phyloP scores from a whole-genome alignment of 1,139 yeast species.

The Diutina catenulata region DNA sequence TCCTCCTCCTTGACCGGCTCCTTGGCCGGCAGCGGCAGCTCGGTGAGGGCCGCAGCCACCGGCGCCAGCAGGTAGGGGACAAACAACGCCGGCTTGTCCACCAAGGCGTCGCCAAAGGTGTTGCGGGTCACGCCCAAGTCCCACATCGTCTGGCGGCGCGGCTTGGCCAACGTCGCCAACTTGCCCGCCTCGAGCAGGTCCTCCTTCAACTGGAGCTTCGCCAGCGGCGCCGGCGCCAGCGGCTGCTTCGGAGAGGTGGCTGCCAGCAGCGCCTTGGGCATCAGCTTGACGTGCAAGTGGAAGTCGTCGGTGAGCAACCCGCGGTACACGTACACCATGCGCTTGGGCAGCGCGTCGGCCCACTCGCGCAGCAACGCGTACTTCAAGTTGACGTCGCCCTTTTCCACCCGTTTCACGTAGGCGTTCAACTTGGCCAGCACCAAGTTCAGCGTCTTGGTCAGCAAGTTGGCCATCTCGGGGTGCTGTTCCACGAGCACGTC shows the following conservation, averaged over 20 bases:
- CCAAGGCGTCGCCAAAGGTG: slow-evolving; percentile 35
- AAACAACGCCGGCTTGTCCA: slow-evolving; percentile 43
- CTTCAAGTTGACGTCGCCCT: slow-evolving; percentile 59
- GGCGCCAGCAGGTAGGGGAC: slow-evolving; percentile 71
- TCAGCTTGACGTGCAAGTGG: slow-evolving; percentile 49
- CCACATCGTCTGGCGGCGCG: slow-evolving; percentile 37
- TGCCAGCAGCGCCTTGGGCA: slow-evolving; percentile 8
- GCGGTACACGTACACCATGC: slow-evolving; percentile 80
- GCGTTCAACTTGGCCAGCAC: slow-evolving; percentile 77
- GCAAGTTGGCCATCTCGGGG: slow-evolving; percentile 70
- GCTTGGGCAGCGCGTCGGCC: slow-evolving; percentile 80
- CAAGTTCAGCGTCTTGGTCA: slow-evolving; percentile 70
- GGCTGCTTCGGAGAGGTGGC: slow-evolving; percentile 7
- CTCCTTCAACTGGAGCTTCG: neutral
- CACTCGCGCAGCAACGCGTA: slow-evolving; percentile 76
- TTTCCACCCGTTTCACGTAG: slow-evolving; percentile 71
- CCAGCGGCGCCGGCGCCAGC: slow-evolving; percentile 1
- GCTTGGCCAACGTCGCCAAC: slow-evolving; percentile 18
- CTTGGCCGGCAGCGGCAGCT: slow-evolving; percentile 6
- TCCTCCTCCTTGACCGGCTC: slow-evolving; percentile 6
- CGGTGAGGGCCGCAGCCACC: slow-evolving; percentile 52
- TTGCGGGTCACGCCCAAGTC: slow-evolving; percentile 34
- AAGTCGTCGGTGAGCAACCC: slow-evolving; percentile 65
- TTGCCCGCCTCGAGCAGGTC: slow-evolving; percentile 20
- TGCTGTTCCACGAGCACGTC: slow-evolving; percentile 61